Evolutionary conservation across 2,329 filamentous ascomycete species (phyloP).

Genomic region (Scedosporium apiospermum): DNA sequence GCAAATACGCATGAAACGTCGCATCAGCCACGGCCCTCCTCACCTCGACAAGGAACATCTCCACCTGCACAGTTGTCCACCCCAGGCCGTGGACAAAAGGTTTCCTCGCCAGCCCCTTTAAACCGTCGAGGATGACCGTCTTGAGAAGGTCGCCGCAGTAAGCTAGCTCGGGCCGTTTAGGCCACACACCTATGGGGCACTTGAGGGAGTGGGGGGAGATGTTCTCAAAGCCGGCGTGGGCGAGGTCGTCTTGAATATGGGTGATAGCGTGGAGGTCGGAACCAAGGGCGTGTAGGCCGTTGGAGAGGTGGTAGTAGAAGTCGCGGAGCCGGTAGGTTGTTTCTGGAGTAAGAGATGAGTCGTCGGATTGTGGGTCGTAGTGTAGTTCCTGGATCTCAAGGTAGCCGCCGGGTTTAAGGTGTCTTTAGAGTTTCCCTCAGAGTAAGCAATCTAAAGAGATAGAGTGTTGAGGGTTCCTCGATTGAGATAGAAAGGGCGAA

Average conservation of each 20-base stretch:
- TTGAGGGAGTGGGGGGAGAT: conserved; percentile 32
- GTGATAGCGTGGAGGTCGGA: conserved; percentile 31
- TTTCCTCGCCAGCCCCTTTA: conserved; percentile 26
- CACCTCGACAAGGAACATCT: conserved; percentile 33
- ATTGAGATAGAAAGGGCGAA: background rate
- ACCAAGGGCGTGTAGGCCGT: conserved; percentile 30
- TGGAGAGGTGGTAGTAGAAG: conserved; percentile 29
- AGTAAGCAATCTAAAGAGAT: no score
- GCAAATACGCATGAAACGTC: conserved; percentile 28
- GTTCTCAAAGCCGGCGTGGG: conserved; percentile 30
- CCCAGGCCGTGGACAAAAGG: conserved; percentile 28
- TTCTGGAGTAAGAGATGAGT: conserved; percentile 26
- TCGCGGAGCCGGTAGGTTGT: conserved; percentile 37
- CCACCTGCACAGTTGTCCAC: conserved; percentile 31
- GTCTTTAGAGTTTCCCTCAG: conserved; percentile 19
- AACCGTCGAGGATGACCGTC: conserved; percentile 29
- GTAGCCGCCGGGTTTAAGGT: conserved; percentile 42
- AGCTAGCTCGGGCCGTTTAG: conserved; percentile 28
- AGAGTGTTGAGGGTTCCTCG: no score
- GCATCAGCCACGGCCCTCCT: conserved; percentile 27
- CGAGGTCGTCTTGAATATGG: conserved; percentile 24
- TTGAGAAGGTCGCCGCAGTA: conserved; percentile 36
- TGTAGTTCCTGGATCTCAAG: conserved; percentile 40
- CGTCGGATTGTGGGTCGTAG: conserved; percentile 32
- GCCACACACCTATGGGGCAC: conserved; percentile 39